Evolutionary conservation across 2,329 filamentous ascomycete species (phyloP).

Genomic region (Cladosporium sp.): DNA sequence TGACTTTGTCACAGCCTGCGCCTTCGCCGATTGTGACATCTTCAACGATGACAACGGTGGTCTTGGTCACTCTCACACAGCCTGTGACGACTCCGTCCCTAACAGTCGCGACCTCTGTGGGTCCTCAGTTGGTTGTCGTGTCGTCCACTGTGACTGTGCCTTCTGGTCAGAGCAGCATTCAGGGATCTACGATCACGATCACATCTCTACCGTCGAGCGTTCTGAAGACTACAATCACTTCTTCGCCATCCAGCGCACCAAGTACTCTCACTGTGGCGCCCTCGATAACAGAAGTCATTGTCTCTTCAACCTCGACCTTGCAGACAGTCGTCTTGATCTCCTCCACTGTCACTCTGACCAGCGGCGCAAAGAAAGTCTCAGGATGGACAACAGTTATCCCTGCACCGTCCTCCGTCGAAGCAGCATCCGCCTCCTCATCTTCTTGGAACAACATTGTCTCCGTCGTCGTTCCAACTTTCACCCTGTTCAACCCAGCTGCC

Average conservation of each 20-base stretch:
- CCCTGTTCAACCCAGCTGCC: not conserved
- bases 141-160: conserved; percentile 1
- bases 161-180: not conserved
- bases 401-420: not conserved
- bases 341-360: not conserved
- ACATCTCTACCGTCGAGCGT: not conserved
- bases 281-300: not conserved
- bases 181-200: not conserved
- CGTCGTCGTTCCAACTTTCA: not conserved
- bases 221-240: not conserved
- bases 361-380: not conserved
- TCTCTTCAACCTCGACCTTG: not conserved
- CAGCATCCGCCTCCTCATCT: not conserved
- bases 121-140: not conserved
- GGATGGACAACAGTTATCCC: not conserved
- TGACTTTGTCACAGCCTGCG: conserved; percentile 1
- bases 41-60: not conserved
- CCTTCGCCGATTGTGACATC: conserved; percentile 5
- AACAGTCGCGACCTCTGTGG: not conserved
- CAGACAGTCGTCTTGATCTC: not conserved
- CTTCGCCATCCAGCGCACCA: not conserved
- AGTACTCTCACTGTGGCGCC: not conserved
- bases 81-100: not conserved
- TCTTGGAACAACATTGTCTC: not conserved
- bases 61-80: not conserved